phyloP scores from a whole-genome alignment of 1,284 basidiomycete genomes.

The Stygiomarasmius scandens region DNA sequence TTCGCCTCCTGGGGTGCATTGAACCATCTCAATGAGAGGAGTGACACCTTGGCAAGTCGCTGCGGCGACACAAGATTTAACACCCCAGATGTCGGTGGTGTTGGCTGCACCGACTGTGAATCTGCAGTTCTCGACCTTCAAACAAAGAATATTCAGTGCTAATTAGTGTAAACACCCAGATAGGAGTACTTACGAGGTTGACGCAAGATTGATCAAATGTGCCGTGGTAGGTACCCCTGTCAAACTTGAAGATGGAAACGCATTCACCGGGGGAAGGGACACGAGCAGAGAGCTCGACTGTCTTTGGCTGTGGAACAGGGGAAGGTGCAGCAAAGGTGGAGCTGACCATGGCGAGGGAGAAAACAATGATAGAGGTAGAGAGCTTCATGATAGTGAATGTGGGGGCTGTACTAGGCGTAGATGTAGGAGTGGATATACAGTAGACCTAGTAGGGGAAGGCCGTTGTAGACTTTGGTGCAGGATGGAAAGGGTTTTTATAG shows the following conservation, averaged over 20 bases:
- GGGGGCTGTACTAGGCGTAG: not conserved
- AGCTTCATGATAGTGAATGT: not conserved
- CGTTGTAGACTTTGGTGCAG: too few species aligned
- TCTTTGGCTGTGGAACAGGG: not conserved
- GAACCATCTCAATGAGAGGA: slow-evolving; percentile 4
- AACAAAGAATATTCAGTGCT: too few species aligned
- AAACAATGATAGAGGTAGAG: not conserved
- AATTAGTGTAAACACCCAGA: not conserved
- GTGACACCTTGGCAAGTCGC: slow-evolving; percentile 13
- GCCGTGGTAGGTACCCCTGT: slow-evolving; percentile 3
- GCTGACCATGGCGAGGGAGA: not conserved
- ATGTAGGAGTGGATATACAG: not conserved
- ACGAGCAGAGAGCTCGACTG: not conserved
- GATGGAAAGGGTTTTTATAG: too few species aligned
- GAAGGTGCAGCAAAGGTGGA: not conserved
- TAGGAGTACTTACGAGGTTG: not conserved
- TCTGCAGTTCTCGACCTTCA: slow-evolving; percentile 10
- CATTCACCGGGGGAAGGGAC: not conserved
- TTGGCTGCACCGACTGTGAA: not conserved
- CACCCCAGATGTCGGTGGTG: slow-evolving; percentile 8
- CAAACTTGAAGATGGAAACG: slow-evolving; percentile 9
- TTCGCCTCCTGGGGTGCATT: slow-evolving; percentile 3
- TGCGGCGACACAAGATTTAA: slow-evolving; percentile 10
- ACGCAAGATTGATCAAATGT: slow-evolving; percentile 8
- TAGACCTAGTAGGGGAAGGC: too few species aligned